Base-by-base conservation (phyloP, 2,329 filamentous ascomycete species). In the Xylaria sp. region DNA sequence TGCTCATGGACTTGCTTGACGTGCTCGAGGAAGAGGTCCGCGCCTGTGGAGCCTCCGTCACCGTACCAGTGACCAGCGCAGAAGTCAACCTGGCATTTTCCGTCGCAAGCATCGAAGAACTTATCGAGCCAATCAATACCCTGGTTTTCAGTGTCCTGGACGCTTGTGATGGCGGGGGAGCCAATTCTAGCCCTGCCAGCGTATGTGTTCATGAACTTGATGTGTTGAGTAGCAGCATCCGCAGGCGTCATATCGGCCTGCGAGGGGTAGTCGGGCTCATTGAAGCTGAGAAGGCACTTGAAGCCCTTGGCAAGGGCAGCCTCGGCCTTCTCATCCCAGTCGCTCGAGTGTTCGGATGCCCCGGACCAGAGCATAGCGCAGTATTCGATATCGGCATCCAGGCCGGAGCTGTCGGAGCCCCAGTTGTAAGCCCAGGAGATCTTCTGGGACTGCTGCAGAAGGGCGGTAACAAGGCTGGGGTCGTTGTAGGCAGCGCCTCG, bases 311-410 rank as follows among this genome's bases (percentile, higher is more conserved):
- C 63, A 57, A 89, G 79, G 57, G 83, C 82, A 16, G 70, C 67
- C 48, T 78, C 68, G 42, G 79, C 84, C 57, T 80, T 77, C 13
- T 56, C 42, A 26, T 66, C 62, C 85, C 86, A 90, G 63, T 66
- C 68, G 49, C 63, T 50, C 51, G 77, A 77, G 69, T 81, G 76
- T 11, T 72, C 69, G 8, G 65, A 51, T 11, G 62, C 61, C 50
- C 77, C 69, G 48, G 82, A 79, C 86, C 83, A 90, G 44, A 90
- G 81, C 73, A 84, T 88, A 59, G 89, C 89, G 49, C 89, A 78
- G 74, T 78, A 92, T 65, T 80, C 76, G 64, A 86, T 66, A 45
- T 66, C 67, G 18, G 70, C 68, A 16, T 64, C 72, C 43, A 78
- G 69, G 44, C 71, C 74, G 19, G 52, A 56, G n/a, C 55, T 42